Conservation (phyloP, 1,139 yeast species). For the Hansenula lynferdii region DNA sequence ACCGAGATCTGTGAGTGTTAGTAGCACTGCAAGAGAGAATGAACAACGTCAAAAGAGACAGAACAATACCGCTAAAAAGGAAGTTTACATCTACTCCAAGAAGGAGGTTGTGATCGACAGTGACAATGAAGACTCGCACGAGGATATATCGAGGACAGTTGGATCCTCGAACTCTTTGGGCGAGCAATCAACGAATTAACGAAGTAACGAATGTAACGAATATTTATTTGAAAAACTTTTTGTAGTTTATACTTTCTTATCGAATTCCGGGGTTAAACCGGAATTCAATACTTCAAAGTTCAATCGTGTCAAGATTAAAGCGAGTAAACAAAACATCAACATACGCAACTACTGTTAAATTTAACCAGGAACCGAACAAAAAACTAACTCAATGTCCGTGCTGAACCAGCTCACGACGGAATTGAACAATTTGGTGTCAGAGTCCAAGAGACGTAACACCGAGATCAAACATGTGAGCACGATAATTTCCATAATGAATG, state of each 20-base stretch:
- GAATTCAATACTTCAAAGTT: background rate
- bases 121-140: conserved; percentile 17
- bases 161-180: background rate
- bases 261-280: background rate
- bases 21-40: conserved; percentile 14
- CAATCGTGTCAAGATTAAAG: background rate
- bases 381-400: conserved; percentile 14
- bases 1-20: conserved; percentile 45
- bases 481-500: background rate
- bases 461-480: conserved; percentile 60
- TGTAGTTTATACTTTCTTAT: background rate
- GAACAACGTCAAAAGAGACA: conserved; percentile 23
- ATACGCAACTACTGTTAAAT: too few species aligned
- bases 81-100: conserved; percentile 52
- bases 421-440: conserved; percentile 53
- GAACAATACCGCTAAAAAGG: conserved; percentile 22
- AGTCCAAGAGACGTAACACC: conserved; percentile 63
- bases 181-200: background rate
- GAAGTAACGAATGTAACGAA: background rate
- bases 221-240: background rate
- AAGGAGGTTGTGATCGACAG: conserved; percentile 46
- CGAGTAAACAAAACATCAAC: background rate
- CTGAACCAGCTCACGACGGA: conserved; percentile 50
- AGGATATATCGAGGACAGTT: background rate
- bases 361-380: too few species aligned